phyloP scores from a whole-genome alignment of 2,329 filamentous ascomycete genomes.

The Aspergillus ruber region DNA sequence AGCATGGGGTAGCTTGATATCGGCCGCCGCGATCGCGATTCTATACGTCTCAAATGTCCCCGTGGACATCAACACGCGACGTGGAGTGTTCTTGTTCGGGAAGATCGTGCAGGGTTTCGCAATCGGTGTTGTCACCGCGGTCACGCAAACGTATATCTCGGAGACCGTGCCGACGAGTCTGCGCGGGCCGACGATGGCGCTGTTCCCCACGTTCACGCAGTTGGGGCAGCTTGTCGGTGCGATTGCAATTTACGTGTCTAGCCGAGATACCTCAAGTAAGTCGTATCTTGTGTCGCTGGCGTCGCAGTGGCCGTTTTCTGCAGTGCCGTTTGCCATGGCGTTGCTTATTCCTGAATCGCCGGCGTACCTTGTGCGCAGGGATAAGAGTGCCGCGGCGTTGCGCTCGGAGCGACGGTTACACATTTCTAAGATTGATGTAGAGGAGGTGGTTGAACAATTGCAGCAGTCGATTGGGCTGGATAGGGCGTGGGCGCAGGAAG shows the following conservation, averaged over 20 bases:
- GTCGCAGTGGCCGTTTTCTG: conserved; percentile 24
- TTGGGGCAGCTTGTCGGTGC: conserved; percentile 45
- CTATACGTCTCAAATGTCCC: conserved; percentile 29
- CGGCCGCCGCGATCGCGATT: conserved; percentile 31
- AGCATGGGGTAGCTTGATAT: conserved; percentile 31
- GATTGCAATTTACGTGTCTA: conserved; percentile 34
- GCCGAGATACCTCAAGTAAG: conserved; percentile 14
- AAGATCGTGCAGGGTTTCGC: conserved; percentile 43
- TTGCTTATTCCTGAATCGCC: conserved; percentile 48
- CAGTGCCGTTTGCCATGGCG: conserved; percentile 38
- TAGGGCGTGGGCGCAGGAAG: conserved; percentile 35
- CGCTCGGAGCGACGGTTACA: conserved; percentile 47
- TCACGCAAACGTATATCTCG: conserved; percentile 45
- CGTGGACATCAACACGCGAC: conserved; percentile 19
- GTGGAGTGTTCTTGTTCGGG: conserved; percentile 39
- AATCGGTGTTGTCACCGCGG: conserved; percentile 41
- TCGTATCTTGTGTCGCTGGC: conserved; percentile 26
- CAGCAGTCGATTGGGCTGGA: conserved; percentile 45
- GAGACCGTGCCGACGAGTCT: conserved; percentile 44
- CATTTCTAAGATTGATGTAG: conserved; percentile 31
- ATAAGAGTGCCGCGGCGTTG: conserved; percentile 30
- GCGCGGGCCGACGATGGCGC: conserved; percentile 43
- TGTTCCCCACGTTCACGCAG: conserved; percentile 46
- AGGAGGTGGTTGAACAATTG: conserved; percentile 23
- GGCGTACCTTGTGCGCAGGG: conserved; percentile 42